phyloP scores from a whole-genome alignment of 2,329 filamentous ascomycete species.

The Lasiodiplodia gonubiensis region DNA sequence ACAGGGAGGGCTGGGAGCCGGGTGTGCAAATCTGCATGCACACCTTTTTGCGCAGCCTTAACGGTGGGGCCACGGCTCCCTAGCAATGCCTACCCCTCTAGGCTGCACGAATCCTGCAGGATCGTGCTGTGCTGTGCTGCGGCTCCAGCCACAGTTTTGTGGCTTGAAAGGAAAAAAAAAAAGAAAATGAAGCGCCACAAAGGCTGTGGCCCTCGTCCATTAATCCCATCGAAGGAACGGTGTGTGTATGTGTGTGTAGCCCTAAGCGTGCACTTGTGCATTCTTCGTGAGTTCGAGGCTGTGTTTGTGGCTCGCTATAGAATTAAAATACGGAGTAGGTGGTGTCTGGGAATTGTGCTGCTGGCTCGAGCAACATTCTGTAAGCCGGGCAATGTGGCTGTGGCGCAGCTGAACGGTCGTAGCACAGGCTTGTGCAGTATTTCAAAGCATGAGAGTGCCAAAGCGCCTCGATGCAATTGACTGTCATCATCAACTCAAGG shows the following conservation, averaged over 20 bases:
- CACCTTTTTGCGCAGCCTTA: conserved; percentile 10
- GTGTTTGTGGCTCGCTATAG: background rate
- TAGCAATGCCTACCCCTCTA: background rate
- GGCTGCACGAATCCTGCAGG: background rate
- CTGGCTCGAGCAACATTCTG: too few species aligned
- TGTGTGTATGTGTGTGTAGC: background rate
- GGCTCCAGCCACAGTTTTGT: background rate
- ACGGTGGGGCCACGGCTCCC: conserved; percentile 3
- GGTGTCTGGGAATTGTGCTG: too few species aligned
- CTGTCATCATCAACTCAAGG: too few species aligned
- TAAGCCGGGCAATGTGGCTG: too few species aligned
- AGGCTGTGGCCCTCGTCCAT: background rate
- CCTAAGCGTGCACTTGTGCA: background rate
- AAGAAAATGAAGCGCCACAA: background rate
- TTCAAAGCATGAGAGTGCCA: too few species aligned
- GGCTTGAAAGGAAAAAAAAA: background rate
- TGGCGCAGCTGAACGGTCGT: too few species aligned
- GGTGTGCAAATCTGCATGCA: background rate
- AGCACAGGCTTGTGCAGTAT: too few species aligned
- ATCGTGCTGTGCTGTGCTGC: background rate
- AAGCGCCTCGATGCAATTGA: too few species aligned
- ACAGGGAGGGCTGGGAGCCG: background rate
- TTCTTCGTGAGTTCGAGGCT: background rate
- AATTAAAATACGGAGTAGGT: too few species aligned
- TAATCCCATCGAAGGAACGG: too few species aligned